Evolutionary conservation across 495 filamentous ascomycete species (phyloP).

Genomic region (Talaromyces wortmannii): DNA sequence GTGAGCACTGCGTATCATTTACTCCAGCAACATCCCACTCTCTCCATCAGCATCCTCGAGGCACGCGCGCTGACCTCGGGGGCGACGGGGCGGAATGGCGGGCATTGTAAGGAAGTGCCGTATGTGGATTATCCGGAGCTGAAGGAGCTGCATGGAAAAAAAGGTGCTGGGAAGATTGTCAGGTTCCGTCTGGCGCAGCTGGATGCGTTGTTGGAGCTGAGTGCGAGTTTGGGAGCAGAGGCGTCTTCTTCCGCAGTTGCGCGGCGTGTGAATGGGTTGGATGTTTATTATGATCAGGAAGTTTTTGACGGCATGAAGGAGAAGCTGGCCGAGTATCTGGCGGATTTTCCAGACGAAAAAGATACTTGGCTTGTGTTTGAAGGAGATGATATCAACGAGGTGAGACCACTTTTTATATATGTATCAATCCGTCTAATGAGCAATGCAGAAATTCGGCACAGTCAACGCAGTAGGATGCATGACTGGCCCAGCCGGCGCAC

Average conservation of each 20-base stretch:
- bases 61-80: conserved; percentile 72
- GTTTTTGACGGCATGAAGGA: neutral
- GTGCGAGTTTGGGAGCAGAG: conserved; percentile 11
- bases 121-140: conserved; percentile 21
- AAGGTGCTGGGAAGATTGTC: conserved; percentile 18
- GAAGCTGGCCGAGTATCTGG: conserved; percentile 14
- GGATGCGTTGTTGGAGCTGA: conserved; percentile 15
- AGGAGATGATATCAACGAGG: conserved; percentile 17
- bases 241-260: neutral
- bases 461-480: conserved; percentile 16
- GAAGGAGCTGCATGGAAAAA: conserved; percentile 14
- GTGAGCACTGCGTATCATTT: conserved; percentile 50
- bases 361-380: conserved; percentile 13
- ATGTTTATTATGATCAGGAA: neutral
- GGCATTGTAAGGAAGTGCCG: conserved; percentile 30
- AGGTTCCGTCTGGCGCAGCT: conserved; percentile 25
- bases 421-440: neutral
- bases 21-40: conserved; percentile 18
- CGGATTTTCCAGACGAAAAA: conserved; percentile 26
- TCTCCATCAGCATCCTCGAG: conserved; percentile 62
- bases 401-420: conserved; percentile 6
- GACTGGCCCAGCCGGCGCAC: conserved; percentile 24
- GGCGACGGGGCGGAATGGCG: conserved; percentile 55
- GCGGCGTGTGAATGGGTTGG: conserved; percentile 4
- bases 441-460: conserved; percentile 1